Conservation (phyloP, 164 flowering plant genomes). For the Vitis amurensis region DNA sequence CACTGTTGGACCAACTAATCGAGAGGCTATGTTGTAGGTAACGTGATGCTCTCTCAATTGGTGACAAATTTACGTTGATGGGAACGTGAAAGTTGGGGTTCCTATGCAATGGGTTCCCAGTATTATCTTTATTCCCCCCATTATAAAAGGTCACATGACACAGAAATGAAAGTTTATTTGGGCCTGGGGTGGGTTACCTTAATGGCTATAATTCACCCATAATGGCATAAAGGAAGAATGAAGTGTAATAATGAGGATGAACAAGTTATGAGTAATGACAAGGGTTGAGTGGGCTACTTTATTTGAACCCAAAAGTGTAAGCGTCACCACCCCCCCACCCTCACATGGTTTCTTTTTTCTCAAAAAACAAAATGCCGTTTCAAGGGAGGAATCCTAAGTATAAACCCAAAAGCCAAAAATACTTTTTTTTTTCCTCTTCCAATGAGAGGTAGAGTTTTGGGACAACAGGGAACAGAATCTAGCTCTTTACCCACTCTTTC, state of each 20-base stretch:
- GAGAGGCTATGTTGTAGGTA: neutral
- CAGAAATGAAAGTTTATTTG: constrained; percentile 6
- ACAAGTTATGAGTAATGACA: too few species aligned
- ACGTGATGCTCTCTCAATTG: constrained; percentile 7
- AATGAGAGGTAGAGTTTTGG: constrained; percentile 19
- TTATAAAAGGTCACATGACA: constrained; percentile 5
- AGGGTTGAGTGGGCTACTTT: constrained; percentile 4
- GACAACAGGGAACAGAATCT: constrained; percentile 27
- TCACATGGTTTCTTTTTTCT: neutral
- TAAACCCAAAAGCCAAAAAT: constrained; percentile 36
- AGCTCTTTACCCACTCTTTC: constrained; percentile 22
- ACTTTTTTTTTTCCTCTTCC: constrained; percentile 13
- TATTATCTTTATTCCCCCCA: neutral
- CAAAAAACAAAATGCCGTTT: constrained; percentile 11
- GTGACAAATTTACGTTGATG: neutral
- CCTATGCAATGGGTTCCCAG: constrained; percentile 11
- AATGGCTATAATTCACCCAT: constrained; percentile 8
- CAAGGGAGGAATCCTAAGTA: constrained; percentile 40
- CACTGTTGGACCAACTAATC: neutral
- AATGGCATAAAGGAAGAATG: constrained; percentile 1
- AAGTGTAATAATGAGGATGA: neutral
- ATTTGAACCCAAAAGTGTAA: neutral
- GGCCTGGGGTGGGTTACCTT: neutral
- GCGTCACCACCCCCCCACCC: neutral
- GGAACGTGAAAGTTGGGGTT: constrained; percentile 8